Base-by-base conservation (phyloP, 2,329 filamentous ascomycete genomes). In the Aspergillus sojae region DNA sequence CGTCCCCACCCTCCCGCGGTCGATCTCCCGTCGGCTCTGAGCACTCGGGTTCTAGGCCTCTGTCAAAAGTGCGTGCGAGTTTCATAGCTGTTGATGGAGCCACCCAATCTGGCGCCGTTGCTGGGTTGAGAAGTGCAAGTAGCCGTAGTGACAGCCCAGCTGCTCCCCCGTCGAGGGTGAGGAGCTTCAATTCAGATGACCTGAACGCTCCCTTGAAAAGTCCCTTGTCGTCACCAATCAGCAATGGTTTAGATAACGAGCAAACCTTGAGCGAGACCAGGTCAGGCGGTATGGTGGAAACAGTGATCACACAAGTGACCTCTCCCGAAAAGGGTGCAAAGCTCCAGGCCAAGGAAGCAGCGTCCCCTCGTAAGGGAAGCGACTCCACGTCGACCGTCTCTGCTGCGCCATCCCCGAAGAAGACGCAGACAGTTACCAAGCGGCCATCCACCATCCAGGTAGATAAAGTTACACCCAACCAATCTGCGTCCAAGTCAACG, bases 1-100 rank as follows among this genome's bases (percentile, higher is more conserved):
- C 83, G 62, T 89, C 86, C 71, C 85, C 88, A 68, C 87, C 88
- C 19, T 89, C 90, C 67, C 84, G 90, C 81, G 91, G 90, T 65
- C 85, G 90, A 77, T 90, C 89, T 62, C 89, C 89, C 60, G 87
- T 84, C 61, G 75, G 73, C 30, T 79, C 79, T 41, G 77, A 78
- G 68, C 76, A 76, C 68, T 77, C 77, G 65, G 77, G 71, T 63
- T 77, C 77, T 36, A 83, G 89, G 71, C 90, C 88, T 28, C 84
- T 93, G 46, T 92, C 90, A 66, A 92, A 90, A 78, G 88, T 93
- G 50, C 86, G 90, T 68, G 91, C 90, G 43, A 91, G 83, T 74
- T 94, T 94, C 74, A 85, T 94, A 58, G 86, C 90, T 21, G 85
- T 94, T 53, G 90, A 93, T 73, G 77, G 79, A 56, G 77, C 74